Base-by-base conservation (phyloP, 129 eudicot genomes). In the Lactuca sativa region DNA sequence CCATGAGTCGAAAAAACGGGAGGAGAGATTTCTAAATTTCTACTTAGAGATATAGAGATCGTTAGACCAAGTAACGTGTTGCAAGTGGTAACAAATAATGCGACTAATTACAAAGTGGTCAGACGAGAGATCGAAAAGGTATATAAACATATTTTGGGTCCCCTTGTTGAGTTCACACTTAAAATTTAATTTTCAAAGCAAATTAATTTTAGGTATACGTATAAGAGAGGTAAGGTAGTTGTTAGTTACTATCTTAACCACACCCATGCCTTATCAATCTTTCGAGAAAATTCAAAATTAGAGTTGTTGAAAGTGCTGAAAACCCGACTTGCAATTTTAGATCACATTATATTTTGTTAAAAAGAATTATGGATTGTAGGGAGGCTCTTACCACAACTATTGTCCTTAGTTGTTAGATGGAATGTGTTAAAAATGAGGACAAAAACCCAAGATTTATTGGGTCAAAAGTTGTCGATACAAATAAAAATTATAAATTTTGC, bases 401-500 rank as follows among this genome's bases (percentile, higher is more conserved):
- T 2, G 30, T 17, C 7, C 57, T 2, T 53, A n/a, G 13, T 53
- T 53, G 30, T 53, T 14, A 30, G 57, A 14, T 30, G 18, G 25
- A 53, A 53, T 53, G 7, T 6, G 17, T 53, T 15, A 53, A n/a
- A 53, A 53, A 36, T 36, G 57, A 17, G 7, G 57, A 53, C 13
- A 8, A 15, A 15, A 53, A 53, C 17, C 12, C 57, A n/a, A 13
- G 57, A 53, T 6, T 12, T 53, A 15, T 1, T 51, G 30, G 30
- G 30, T 25, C 30, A 25, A 25, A 25, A 25, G 30, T 25, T 25
- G 30, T 25, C 2, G 30, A 25, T 25, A 25, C 30, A 25, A 25
- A 14, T 12, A 15, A 13, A 13, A 57, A 60, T 44, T 47, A 71
- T n/a, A 68, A 47, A 1, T 71, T 59, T 15, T 59, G 48, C 60